Base-by-base conservation (phyloP, 176 grass and related monocot species). In the Chrysopogon serrulatus region DNA sequence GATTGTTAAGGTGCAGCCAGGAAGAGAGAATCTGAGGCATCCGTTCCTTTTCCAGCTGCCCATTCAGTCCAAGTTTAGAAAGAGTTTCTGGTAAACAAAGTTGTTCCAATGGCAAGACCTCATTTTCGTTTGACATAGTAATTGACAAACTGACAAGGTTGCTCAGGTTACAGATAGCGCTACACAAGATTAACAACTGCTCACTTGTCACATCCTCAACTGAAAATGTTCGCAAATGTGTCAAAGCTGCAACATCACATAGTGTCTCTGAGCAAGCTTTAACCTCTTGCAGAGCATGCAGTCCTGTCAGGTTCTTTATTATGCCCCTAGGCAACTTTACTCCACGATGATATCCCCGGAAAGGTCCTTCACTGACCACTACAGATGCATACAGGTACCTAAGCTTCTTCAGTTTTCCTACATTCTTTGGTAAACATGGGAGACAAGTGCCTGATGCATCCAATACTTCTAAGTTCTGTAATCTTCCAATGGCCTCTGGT, bases 1-100 rank as follows among this genome's bases (percentile, higher is more conserved):
- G 71, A 23, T 32, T 43, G 9, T 36, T 35, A 7, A 72, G 84
- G 2, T 41, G 53, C n/a, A 10, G 27, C 35, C 67, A 74, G 21
- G 71, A 81, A 17, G 53, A 54, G 23, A 78, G 9, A 17, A 74
- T 75, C 18, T 53, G 28, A 84, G 86, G 73, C 73, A 87, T 68
- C 5, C 10, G 65, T 70, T 87, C 60, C 28, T 74, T 87, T 8
- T 87, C 68, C 6, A 53, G 23, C 10, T 78, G 11, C 17, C 23
- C 24, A 8, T 11, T 23, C 28, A n/a, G 10, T 24, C 21, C 47
- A 27, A 83, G 69, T 21, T 34, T 65, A 17, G 19, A 65, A 28
- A 81, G 16, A 10, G 74, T 59, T 44, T 1, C n/a, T 24, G 75
- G 75, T 3, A 83, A 31, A 26, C 24, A 21, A 6, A 90, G 67